These are phyloP conservation scores for Solanum boliviense DNA, from an alignment of 257 asterid species.

Conservation along the genomic window DNA sequence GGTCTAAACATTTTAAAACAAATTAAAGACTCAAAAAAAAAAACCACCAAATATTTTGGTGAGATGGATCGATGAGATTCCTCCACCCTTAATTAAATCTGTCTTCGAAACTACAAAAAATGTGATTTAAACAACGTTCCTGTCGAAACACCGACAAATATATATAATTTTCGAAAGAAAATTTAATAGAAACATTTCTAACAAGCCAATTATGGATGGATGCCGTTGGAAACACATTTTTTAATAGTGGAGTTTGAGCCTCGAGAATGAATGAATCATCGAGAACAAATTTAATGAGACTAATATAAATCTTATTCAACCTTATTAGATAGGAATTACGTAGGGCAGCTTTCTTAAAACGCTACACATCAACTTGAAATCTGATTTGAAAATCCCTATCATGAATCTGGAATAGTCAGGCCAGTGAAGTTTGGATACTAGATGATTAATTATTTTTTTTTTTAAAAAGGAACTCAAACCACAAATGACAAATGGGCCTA, in stretches of 20 bases:
- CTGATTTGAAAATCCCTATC: not conserved
- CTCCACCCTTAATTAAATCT: not conserved
- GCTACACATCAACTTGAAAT: not conserved
- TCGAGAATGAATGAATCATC: not conserved
- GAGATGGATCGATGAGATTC: not conserved
- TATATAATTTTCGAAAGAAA: not conserved
- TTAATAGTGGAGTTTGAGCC: not conserved
- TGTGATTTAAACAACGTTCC: not conserved
- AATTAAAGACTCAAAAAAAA: not conserved
- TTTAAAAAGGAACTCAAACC: not conserved
- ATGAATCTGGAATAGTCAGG: not conserved
- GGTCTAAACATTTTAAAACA: not conserved
- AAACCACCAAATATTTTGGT: not conserved
- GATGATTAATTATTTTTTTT: not conserved
- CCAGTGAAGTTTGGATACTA: not conserved
- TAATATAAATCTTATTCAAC: not conserved
- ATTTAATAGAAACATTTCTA: not conserved
- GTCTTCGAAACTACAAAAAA: not conserved
- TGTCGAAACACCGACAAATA: fast-evolving
- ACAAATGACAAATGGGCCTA: not conserved
- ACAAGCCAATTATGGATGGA: not conserved
- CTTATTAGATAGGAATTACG: not conserved
- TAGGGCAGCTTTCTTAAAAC: not conserved
- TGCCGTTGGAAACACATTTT: not conserved
- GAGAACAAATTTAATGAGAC: not conserved